Percentiles rank a stretch among this genome's conserved stretches.
These are phyloP conservation scores for Carex arenaria DNA, from an alignment of 202 grass and related monocot species.

Conservation along the genomic window DNA sequence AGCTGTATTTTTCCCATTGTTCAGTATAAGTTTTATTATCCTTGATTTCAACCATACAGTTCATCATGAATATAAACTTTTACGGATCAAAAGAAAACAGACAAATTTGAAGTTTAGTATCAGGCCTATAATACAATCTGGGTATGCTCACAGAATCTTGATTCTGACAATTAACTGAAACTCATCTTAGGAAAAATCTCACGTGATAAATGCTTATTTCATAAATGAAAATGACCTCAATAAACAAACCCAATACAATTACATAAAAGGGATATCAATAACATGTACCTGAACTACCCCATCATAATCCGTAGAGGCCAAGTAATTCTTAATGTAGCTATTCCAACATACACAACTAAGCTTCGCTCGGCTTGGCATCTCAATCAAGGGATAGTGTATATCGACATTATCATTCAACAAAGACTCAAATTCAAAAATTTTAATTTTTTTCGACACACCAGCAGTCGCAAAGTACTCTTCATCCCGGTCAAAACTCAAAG, in stretches of 20 bases:
- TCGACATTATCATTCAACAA: slow-evolving; percentile 83
- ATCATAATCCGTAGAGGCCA: slow-evolving; percentile 93
- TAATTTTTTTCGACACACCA: slow-evolving; percentile 99
- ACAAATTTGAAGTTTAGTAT: not conserved
- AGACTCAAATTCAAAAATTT: slow-evolving; percentile 91
- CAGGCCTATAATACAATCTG: not conserved
- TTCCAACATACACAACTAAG: slow-evolving; percentile 94
- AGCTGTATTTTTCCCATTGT: slow-evolving; percentile 49
- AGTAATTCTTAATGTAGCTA: slow-evolving; percentile 94
- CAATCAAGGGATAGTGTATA: slow-evolving; percentile 87
- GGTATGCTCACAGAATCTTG: not conserved
- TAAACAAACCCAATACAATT: not conserved
- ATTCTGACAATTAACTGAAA: not conserved
- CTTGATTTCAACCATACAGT: not conserved
- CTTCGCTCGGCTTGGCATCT: slow-evolving; percentile 79
- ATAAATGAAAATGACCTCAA: not conserved
- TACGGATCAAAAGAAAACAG: not conserved
- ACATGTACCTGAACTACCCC: slow-evolving; percentile 73
- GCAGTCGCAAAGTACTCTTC: slow-evolving; percentile 96
- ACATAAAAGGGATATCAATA: not conserved
- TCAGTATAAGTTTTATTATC: not conserved
- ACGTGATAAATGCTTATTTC: not conserved
- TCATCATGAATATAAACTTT: not conserved
- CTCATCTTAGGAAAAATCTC: not conserved
- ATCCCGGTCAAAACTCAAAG: slow-evolving; percentile 89